Base-by-base conservation (phyloP, 495 filamentous ascomycete genomes). In the Lophiotrema nucula region DNA sequence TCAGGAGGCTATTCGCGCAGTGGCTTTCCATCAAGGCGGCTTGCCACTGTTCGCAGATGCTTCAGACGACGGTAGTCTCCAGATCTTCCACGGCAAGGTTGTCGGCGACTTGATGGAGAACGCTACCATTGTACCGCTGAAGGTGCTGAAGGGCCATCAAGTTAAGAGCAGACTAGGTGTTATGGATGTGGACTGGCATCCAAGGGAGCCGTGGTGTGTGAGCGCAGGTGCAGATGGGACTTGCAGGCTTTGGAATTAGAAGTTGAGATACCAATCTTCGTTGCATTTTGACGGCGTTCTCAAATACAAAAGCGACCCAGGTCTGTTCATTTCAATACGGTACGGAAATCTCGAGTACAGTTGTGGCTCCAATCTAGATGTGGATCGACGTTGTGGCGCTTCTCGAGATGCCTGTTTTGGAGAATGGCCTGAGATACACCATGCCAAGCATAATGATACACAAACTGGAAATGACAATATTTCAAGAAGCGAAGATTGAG, bases 41-140 rank as follows among this genome's bases (percentile, higher is more conserved):
- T 80, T 92, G 56, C 95, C 93, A 24, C 79, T 97, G 24, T 97
- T 97, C 67, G 92, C 88, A 4, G 91, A 96, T 62, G 90, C 88
- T 41, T 90, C 86, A 71, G 93, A 98, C 68, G 93, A 98, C 73
- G 93, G 93, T 22, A 89, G 83, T 24, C 69, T 97, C 56, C 95
- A 97, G 75, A 87, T 98, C 28, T 97, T 97, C 79, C 93, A 98
- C 72, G 93, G 91, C 50, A 93, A 88, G 72, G 92, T 97, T 27
- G 90, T 92, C 27, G 87, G 83, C 55, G 93, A 97, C 69, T 77
- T 95, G 75, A 86, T 97, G 78, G 90, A 95, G 77, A 96, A 96
- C 71, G 90, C 93, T 21, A 90, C 84, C 37, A 95, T 98, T 66
- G 93, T 97, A 41, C 93, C 95, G 15, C 80, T 97, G 60, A 97